Base-by-base conservation (phyloP, 2,329 filamentous ascomycete genomes). In the Fusarium globosum region DNA sequence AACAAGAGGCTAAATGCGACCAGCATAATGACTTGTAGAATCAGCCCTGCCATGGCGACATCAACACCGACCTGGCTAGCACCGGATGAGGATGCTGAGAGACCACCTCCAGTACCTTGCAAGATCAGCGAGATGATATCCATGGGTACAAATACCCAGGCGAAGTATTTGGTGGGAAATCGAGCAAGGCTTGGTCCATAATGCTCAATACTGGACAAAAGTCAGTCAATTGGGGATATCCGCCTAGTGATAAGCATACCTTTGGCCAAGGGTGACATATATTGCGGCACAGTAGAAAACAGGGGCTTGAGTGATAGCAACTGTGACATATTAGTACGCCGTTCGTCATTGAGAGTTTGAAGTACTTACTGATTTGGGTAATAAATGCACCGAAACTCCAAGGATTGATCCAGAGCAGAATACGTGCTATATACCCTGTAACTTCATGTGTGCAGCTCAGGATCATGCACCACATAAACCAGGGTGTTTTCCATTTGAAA, bases 301-400 rank as follows among this genome's bases (percentile, higher is more conserved):
- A 1, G 80, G 80, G 0, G 65, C 77, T 16, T 62, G 68, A 2
- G 87, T 90, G 42, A 92, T 83, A 76, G 87, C 65, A 38, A 71
- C 56, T 76, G 15, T 7, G 2, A 0, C 1, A n/a, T 0, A 18
- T 72, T 2, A 66, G 64, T 1, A 43, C 21, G 0, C 9, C 6
- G 6, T n/a, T 18, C 2, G 1, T 8, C 8, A 39, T 10, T 12
- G 1, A 35, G 3, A 2, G 4, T 4, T 28, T 4, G 7, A 9
- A n/a, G 2, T 4, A 45, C 73, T 6, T 18, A 75, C 73, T 78
- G 69, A 91, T 90, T 77, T 92, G 88, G 12, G 90, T 85, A 61
- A 91, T 83, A 74, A 92, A 92, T 1, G 85, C 88, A 6, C 77
- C 74, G 76, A 90, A 85, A 43, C 74, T 81, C 76, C 88, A 92